Base-by-base conservation (phyloP, 768 basidiomycete species). In the Leccinellum luteum region DNA sequence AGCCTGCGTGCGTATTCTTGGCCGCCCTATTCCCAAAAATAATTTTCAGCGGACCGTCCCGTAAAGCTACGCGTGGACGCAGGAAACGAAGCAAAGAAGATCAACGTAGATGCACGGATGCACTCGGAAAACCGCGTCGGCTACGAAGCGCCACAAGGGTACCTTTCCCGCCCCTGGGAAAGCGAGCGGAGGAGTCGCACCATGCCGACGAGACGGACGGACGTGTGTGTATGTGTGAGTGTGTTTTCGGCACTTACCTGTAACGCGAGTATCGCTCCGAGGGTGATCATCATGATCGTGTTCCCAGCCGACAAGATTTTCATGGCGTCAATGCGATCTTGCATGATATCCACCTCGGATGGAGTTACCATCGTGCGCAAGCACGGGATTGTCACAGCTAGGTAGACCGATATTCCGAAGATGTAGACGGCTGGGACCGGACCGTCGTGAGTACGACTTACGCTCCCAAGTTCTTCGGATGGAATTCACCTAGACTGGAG, bases 221-320 rank as follows among this genome's bases (percentile, higher is more conserved):
- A 12, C 8, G 41, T 19, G 19, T 19, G 41, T 17, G 38, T 28
- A 48, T 50, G 43, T n/a, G n/a, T n/a, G n/a, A n/a, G n/a, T n/a
- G 6, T 48, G 48, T 35, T 52, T 56, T 54, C 51, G 23, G 3
- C 48, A 74, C 83, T 71, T 68, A 89, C 91, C 83, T 94, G 92
- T 54, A 94, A 76, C 31, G 75, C 67, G 21, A 94, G 77, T 53
- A 94, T 79, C 10, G 80, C 81, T 19, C 81, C 79, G 14, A 94
- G 78, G 51, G 85, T 79, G 7, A 85, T 77, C 53, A 87, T 85
- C 53, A 93, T 86, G 58, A 98, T 87, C 50, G 90, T 83, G 68
- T 97, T 96, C 10, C 87, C 94, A 6, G 95, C 95, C 27, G 88
- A 85, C 23, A 96, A 77, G 5, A 97, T 79, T 52, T 83, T 83